Percentiles rank a stretch among this genome's conserved stretches.
Evolutionary conservation across 169 alveolate species (phyloP).

Genomic region (Plasmodium malariae): DNA sequence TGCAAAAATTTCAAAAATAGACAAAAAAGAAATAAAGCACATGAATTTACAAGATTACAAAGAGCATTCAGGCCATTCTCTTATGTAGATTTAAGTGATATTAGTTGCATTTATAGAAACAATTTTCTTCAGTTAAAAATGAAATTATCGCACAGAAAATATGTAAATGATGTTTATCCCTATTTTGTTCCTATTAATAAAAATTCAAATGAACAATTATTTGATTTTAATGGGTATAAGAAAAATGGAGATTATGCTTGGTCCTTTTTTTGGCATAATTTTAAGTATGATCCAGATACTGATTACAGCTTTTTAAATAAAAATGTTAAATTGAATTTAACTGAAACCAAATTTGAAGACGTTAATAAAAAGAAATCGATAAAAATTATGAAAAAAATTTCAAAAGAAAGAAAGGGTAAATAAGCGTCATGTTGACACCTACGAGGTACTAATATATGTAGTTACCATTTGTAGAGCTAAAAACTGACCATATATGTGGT

Average conservation of each 20-base stretch:
- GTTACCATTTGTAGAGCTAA: too few species aligned
- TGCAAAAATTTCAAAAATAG: conserved; percentile 57
- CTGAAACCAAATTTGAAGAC: conserved; percentile 70
- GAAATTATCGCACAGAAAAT: conserved; percentile 69
- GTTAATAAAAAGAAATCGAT: conserved; percentile 54
- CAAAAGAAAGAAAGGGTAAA: conserved; percentile 32
- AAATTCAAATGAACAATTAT: conserved; percentile 14
- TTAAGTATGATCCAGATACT: conserved; percentile 62
- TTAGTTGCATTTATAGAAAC: conserved; percentile 55
- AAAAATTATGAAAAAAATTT: conserved; percentile 51
- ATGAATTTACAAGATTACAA: conserved; percentile 62
- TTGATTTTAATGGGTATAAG: conserved; percentile 68
- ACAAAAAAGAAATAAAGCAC: conserved; percentile 51
- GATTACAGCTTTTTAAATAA: conserved; percentile 63
- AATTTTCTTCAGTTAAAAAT: conserved; percentile 64
- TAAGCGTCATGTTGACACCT: too few species aligned
- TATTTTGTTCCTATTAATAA: conserved; percentile 70
- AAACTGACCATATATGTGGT: too few species aligned
- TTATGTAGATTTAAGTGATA: conserved; percentile 58
- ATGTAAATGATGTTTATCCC: conserved; percentile 55
- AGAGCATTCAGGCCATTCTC: conserved; percentile 76
- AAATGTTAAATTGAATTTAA: conserved; percentile 53
- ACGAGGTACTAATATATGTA: too few species aligned
- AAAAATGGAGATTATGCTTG: conserved; percentile 66
- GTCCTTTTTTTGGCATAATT: conserved; percentile 75